Conservation (phyloP, 345 rosid genomes). For the Barbarea vulgaris region DNA sequence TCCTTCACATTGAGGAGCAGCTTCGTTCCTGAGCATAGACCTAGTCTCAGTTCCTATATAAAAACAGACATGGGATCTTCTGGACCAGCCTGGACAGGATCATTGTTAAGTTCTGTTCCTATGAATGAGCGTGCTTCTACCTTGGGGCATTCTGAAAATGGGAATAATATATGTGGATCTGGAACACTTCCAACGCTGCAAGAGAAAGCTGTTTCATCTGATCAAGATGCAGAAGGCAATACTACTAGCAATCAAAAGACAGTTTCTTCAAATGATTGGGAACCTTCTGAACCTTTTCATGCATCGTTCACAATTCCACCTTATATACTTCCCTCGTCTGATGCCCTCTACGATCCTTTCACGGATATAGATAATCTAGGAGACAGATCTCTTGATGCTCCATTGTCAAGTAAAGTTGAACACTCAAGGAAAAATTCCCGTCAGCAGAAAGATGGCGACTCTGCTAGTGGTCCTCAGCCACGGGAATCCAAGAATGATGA, state of each 20-base stretch:
- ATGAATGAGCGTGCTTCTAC: constrained; percentile 42
- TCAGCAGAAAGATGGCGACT: constrained; percentile 45
- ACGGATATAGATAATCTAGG: constrained; percentile 52
- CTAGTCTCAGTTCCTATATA: constrained; percentile 44
- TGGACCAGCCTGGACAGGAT: constrained; percentile 45
- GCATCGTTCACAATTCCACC: constrained; percentile 64
- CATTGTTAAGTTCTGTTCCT: constrained; percentile 45
- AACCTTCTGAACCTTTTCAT: constrained; percentile 80
- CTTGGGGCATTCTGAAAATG: constrained; percentile 42
- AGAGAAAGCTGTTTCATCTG: constrained; percentile 45
- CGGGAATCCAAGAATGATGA: constrained; percentile 48
- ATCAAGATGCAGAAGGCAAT: constrained; percentile 44
- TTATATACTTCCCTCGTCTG: constrained; percentile 51
- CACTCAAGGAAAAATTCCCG: constrained; percentile 37
- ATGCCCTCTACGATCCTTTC: constrained; percentile 64
- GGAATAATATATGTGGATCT: constrained; percentile 34
- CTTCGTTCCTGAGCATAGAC: constrained; percentile 50
- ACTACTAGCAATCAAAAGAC: constrained; percentile 44
- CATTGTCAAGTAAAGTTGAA: constrained; percentile 45
- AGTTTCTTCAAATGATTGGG: constrained; percentile 73
- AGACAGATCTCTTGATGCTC: constrained; percentile 43
- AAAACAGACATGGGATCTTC: constrained; percentile 37
- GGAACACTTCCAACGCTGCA: constrained; percentile 44
- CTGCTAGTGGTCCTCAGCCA: constrained; percentile 28
- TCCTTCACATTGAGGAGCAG: constrained; percentile 45